phyloP scores from a whole-genome alignment of 768 basidiomycete species.

The Xerocomus spinulosus region DNA sequence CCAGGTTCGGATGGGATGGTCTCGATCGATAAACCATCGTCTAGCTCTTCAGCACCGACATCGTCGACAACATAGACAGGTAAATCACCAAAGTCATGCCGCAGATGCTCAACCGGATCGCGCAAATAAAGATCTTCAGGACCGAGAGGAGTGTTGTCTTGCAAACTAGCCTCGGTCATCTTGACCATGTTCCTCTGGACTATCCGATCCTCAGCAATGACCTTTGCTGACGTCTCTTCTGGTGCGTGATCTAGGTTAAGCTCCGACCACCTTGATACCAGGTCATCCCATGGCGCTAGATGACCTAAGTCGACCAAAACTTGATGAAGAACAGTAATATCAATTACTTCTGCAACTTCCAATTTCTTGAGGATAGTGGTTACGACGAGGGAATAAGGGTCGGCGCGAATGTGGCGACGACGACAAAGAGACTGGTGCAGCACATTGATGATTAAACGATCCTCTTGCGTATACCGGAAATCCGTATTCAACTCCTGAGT shows the following conservation, averaged over 20 bases:
- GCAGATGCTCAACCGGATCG: constrained; percentile 65
- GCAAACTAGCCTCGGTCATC: constrained; percentile 1
- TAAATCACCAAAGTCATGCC: constrained; percentile 81
- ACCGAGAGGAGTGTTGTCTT: constrained; percentile 39
- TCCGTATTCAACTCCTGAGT: constrained; percentile 25
- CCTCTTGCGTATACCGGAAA: constrained; percentile 45
- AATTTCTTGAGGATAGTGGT: constrained; percentile 58
- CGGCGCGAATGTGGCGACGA: constrained; percentile 46
- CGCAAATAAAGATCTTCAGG: constrained; percentile 58
- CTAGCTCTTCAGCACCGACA: constrained; percentile 72
- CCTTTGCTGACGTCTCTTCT: constrained; percentile 28
- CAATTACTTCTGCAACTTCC: constrained; percentile 32
- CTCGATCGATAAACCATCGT: constrained; percentile 90
- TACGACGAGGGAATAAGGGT: constrained; percentile 55
- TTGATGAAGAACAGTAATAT: constrained; percentile 33
- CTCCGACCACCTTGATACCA: constrained; percentile 38
- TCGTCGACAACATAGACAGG: constrained; percentile 90
- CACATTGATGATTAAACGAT: constrained; percentile 55
- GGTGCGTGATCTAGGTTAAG: constrained; percentile 26
- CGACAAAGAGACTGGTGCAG: constrained; percentile 50
- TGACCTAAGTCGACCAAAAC: constrained; percentile 70
- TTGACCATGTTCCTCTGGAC: constrained; percentile 17
- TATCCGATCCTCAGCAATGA: constrained; percentile 30
- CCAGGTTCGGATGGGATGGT: constrained; percentile 53
- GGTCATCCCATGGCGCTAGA: constrained; percentile 77